Conservation (phyloP, 208 protist species). For the Wallacemonas collosoma region DNA sequence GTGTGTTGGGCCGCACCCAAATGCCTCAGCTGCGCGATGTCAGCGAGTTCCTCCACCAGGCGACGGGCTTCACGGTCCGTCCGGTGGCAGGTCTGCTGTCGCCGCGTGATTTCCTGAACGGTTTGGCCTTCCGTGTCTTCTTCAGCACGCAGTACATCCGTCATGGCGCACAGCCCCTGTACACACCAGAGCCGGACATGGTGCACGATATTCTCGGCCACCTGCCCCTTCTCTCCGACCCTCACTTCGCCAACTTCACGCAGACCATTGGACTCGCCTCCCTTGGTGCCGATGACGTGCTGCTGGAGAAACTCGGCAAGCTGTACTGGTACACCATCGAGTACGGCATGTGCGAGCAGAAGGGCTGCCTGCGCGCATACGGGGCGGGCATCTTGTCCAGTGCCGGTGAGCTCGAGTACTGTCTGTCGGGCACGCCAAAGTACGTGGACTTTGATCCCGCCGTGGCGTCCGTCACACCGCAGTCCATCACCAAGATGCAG, state of each 20-base stretch:
- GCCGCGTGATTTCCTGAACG: constrained; percentile 95
- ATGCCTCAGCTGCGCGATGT: constrained; percentile 96
- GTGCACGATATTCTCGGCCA: constrained; percentile 97
- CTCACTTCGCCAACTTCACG: constrained; percentile 96
- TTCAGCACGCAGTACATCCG: constrained; percentile 98
- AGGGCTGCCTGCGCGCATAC: constrained; percentile 88
- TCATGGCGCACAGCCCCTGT: constrained; percentile 93
- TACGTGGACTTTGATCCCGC: constrained; percentile 65
- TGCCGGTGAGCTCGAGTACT: constrained; percentile 92
- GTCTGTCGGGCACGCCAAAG: constrained; percentile 47
- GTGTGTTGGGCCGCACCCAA: constrained; percentile 84
- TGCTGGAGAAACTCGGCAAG: constrained; percentile 92
- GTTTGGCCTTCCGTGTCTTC: constrained; percentile 95
- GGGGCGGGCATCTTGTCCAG: constrained; percentile 95
- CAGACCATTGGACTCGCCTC: constrained; percentile 98
- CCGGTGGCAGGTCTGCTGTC: constrained; percentile 94
- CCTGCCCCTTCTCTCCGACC: constrained; percentile 95
- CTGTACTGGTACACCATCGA: constrained; percentile 97
- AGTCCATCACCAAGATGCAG: constrained; percentile 95
- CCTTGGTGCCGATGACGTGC: constrained; percentile 94
- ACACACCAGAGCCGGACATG: constrained; percentile 97
- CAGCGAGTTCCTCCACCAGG: constrained; percentile 90
- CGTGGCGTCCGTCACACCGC: constrained; percentile 56
- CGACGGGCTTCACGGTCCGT: constrained; percentile 93
- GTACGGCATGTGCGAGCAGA: constrained; percentile 95